Conservation (phyloP, 768 basidiomycete genomes). For the Naganishia vaughanmartiniae region DNA sequence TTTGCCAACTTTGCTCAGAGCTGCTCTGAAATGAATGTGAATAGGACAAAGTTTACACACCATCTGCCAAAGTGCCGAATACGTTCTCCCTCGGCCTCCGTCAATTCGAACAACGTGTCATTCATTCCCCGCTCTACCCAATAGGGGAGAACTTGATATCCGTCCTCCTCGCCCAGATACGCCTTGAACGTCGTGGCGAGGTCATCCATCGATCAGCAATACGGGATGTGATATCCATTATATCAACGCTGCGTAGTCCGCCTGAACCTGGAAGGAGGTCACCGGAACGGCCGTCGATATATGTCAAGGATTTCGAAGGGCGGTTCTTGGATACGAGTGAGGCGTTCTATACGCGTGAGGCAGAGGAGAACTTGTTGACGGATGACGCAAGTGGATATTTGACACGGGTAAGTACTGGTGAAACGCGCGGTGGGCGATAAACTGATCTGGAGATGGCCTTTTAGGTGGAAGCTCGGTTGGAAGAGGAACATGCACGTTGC, state of each 20-base stretch:
- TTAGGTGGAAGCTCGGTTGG: constrained; percentile 76
- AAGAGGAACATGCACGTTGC: constrained; percentile 76
- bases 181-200: constrained; percentile 85
- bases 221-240: constrained; percentile 81
- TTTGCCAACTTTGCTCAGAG: neutral
- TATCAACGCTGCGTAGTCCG: constrained; percentile 61
- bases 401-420: constrained; percentile 60
- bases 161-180: constrained; percentile 81
- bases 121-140: constrained; percentile 56
- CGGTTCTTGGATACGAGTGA: constrained; percentile 72
- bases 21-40: neutral
- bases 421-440: neutral
- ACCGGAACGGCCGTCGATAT: constrained; percentile 58
- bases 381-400: constrained; percentile 83
- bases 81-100: constrained; percentile 78
- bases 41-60: constrained; percentile 88
- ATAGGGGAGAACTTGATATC: constrained; percentile 78
- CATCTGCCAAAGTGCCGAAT: constrained; percentile 68
- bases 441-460: neutral
- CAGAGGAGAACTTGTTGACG: constrained; percentile 64
- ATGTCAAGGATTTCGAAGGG: constrained; percentile 80
- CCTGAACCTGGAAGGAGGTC: constrained; percentile 25
- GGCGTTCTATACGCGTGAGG: constrained; percentile 75
- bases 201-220: constrained; percentile 86
- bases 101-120: constrained; percentile 76